These are phyloP conservation scores for Metschnikowia aberdeeniae DNA, from an alignment of 805 yeast species.

Conservation along the genomic window DNA sequence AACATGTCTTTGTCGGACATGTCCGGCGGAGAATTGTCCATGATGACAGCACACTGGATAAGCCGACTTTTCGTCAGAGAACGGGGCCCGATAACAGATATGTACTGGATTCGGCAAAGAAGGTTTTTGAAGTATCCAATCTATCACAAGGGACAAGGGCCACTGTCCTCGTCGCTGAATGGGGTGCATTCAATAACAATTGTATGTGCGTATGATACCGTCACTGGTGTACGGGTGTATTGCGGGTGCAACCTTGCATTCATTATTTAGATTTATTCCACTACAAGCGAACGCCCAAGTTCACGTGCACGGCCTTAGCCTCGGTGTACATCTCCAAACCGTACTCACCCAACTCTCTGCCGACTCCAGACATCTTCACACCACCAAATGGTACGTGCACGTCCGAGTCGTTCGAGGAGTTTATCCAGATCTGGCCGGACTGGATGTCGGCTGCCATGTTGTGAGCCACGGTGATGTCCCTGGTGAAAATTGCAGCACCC, in stretches of 20 bases:
- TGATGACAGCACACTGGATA: neutral
- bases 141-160: too few relatives aligned
- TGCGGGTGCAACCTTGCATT: too few relatives aligned
- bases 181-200: too few relatives aligned
- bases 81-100: too few relatives aligned
- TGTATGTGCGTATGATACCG: too few relatives aligned
- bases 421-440: constrained; percentile 69
- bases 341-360: constrained; percentile 75
- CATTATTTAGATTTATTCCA: neutral
- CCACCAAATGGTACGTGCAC: constrained; percentile 77
- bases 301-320: constrained; percentile 73
- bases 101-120: too few relatives aligned
- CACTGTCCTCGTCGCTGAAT: too few relatives aligned
- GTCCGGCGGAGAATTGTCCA: constrained; percentile 4
- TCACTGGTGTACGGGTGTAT: too few relatives aligned
- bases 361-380: constrained; percentile 72
- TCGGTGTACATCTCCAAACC: constrained; percentile 71
- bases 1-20: constrained; percentile 1
- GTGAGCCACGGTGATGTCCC: constrained; percentile 63
- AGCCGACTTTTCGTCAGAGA: too few relatives aligned
- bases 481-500: constrained; percentile 77
- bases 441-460: constrained; percentile 54
- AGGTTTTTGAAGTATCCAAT: too few relatives aligned
- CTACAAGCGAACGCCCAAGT: constrained; percentile 44
- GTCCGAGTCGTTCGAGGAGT: constrained; percentile 64